Base-by-base conservation (phyloP, 2,329 filamentous ascomycete genomes). In the Penicillium sumatraense region DNA sequence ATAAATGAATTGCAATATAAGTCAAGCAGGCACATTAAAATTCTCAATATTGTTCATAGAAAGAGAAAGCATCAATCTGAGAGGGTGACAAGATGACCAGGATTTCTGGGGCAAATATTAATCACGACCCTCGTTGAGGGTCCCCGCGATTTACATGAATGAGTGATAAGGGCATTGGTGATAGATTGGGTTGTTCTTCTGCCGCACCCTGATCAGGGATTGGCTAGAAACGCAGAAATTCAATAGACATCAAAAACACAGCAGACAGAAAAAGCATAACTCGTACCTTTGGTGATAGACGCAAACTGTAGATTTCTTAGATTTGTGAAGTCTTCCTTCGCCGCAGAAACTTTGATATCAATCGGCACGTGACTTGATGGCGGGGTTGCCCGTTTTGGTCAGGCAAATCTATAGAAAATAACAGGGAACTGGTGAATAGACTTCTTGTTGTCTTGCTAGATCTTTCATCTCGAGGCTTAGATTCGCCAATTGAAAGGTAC, bases 311-410 rank as follows among this genome's bases (percentile, higher is more conserved):
- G 47, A 58, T 48, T 58, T 58, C 51, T 53, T 42, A 18, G 18
- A 21, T 46, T 45, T 35, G 38, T 46, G 53, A 54, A 57, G 53
- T 42, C 53, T 46, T 53, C 42, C 46, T 38, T 59, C 46, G 55
- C 59, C 51, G 56, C 58, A 66, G 63, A 65, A 64, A 65, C 61
- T 62, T 62, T 60, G 61, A 58, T 65, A 65, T 61, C 53, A 40
- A 13, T 7, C 49, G 49, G 60, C 63, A 66, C 58, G 60, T 66
- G 63, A 66, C 57, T 48, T 23, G 38, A 50, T 56, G 51, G 62
- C 49, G 56, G 51, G 60, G 60, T 61, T 21, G 38, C 42, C 42
- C 26, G 41, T 29, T 11, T 35, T 27, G 40, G 40, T 23, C 40
- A 14, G 40, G 20, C 6, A 49, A n/a, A 35, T 29, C 18, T 56